Conservation (phyloP, 306 rosid genomes). For the Quercus mongolica region DNA sequence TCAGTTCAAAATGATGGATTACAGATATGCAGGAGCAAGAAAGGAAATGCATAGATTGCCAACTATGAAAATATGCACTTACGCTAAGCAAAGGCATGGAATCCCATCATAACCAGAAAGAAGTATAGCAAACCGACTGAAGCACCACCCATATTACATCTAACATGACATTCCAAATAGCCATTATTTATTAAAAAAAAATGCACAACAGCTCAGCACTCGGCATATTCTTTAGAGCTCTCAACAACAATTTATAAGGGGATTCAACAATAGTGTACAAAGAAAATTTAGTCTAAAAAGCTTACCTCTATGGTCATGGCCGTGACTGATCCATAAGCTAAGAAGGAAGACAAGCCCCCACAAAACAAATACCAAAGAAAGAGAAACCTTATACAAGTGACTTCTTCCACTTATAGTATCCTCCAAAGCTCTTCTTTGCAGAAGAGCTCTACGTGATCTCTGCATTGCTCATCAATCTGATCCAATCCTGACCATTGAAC, state of each 20-base stretch:
- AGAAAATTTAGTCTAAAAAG: slow-evolving; percentile 3
- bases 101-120: background rate
- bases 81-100: background rate
- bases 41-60: background rate
- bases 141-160: background rate
- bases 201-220: background rate
- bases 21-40: background rate
- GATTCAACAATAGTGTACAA: background rate
- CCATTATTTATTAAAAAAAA: background rate
- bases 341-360: slow-evolving; percentile 72
- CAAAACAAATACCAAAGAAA: slow-evolving; percentile 61
- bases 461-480: slow-evolving; percentile 80
- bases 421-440: slow-evolving; percentile 59
- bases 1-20: background rate
- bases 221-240: background rate
- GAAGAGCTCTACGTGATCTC: slow-evolving; percentile 75
- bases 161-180: background rate
- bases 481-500: slow-evolving; percentile 17
- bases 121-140: background rate
- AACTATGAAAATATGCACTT: background rate
- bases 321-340: slow-evolving; percentile 71
- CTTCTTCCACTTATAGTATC: slow-evolving; percentile 41
- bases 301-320: slow-evolving; percentile 64
- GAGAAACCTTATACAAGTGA: slow-evolving; percentile 60
- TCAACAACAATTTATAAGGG: background rate